Base-by-base conservation (phyloP, 192 early-diverging fungal species). In the Backusella luteola region DNA sequence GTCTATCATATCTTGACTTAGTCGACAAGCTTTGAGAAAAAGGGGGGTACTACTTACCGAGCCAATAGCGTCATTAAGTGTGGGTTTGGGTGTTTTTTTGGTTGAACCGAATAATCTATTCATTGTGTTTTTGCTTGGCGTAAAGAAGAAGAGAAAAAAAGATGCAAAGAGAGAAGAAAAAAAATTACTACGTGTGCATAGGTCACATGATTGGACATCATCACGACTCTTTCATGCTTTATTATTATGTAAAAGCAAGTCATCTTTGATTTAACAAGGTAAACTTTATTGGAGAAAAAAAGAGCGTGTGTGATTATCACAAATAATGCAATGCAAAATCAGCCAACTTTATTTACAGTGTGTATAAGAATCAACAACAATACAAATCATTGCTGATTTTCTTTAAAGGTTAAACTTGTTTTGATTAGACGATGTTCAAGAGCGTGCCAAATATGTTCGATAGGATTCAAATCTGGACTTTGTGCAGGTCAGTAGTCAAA, bases 81-180 rank as follows among this genome's bases (percentile, higher is more conserved):
- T 96, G 15, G 96, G 93, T 76, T 94, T 96, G 26, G 95, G 93
- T 38, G 89, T 87, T 79, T 94, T 91, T 83, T 96, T 98, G 66
- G 87, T 81, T 21, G 94, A 91, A 32, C 97, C 97, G 85, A 99
- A 97, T 76, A 99, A 85, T 85, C 97, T 91, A 85, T 99, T 94
- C 96, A 96, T 94, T 71, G 7, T 46, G 23, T 32, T 12, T 2
- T 42, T 21, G 9, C 15, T 21, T 26, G 3, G 26, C 6, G 19
- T 35, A 41, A 39, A 8, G 29, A 29, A 15, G 36, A 17, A 69
- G 19, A 42, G 3, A 69, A 41, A 59, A 59, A 9, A 26, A 26
- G 4, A 59, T 23, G 14, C 14, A 42, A 3, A 14, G 41, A 9
- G 7, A 59, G 52, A 56, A 12, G 1, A 26, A 26, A 26, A 8